Base-by-base conservation (phyloP, 768 basidiomycete genomes). In the Leccinum boreale region DNA sequence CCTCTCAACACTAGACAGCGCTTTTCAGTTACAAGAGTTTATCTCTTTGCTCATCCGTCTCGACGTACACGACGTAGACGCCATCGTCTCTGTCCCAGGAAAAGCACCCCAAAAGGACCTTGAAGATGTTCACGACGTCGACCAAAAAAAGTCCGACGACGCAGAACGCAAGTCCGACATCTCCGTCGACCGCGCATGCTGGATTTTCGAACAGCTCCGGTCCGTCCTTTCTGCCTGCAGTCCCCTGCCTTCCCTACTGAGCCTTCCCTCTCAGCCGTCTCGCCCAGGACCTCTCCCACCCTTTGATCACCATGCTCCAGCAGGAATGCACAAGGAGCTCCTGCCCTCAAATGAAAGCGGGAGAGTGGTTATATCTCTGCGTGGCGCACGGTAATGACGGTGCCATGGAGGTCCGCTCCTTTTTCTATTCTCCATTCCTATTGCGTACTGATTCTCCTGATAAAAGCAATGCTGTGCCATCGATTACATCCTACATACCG, bases 321-420 rank as follows among this genome's bases (percentile, higher is more conserved):
- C 85, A 88, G 64, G 91, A 92, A 70, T 98, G 95, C 69, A 92
- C 87, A 12, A 84, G 91, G 39, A 74, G 81, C 35, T 84, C 88
- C 10, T 99, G 96, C 78, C 92, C 94, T 1, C 89, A 96, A 74
- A 99, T 99, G 96, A 95, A 95, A 73, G 94, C 95, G n/a, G 92
- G 92, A 55, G 93, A 98, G 77, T 98, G 96, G 96, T 80, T 92
- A 28, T 98, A 97, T 73, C 76, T 98, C 6, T 98, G 96, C 64
- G 94, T 95, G 39, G 95, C 94, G 0, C 94, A 98, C 73, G 93
- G 92, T 21, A 91, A 86, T 66, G 90, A 91, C 57, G 87, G 88
- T 10, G 83, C 86, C 51, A 89, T 91, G 85, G 92, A 93, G 84
- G 91, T 90, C 64, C 48, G 81, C 52, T 53, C 44, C 44, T 23